These are phyloP conservation scores for Evernia prunastri DNA, from an alignment of 495 filamentous ascomycete genomes.

Conservation along the genomic window DNA sequence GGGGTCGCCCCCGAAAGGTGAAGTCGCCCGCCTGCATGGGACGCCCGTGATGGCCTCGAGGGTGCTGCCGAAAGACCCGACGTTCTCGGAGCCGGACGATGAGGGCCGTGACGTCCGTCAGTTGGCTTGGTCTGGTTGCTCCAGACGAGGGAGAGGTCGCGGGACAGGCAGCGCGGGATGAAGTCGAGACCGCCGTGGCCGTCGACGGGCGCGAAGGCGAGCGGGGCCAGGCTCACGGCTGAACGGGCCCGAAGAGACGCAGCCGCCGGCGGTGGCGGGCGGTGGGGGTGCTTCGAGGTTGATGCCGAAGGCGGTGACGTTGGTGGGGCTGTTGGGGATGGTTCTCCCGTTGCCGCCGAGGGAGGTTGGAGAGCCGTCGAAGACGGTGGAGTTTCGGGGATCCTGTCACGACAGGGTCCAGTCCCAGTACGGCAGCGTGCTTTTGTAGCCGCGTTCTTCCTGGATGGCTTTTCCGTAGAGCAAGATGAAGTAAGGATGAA, in stretches of 20 bases:
- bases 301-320: constrained; percentile 22
- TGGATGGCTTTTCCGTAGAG: constrained; percentile 60
- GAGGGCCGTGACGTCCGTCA: constrained; percentile 39
- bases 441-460: constrained; percentile 65
- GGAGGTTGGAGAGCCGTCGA: constrained; percentile 54
- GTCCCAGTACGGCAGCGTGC: constrained; percentile 60
- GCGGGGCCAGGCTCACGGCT: constrained; percentile 49
- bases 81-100: constrained; percentile 36
- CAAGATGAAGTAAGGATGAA: constrained; percentile 63
- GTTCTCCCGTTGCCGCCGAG: constrained; percentile 56
- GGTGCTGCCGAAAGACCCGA: constrained; percentile 47
- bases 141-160: constrained; percentile 52
- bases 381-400: constrained; percentile 54
- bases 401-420: constrained; percentile 48
- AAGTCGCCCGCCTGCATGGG: constrained; percentile 60
- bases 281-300: constrained; percentile 29
- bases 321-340: constrained; percentile 33
- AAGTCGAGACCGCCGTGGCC: constrained; percentile 29
- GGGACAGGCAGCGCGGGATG: constrained; percentile 60
- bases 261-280: constrained; percentile 58
- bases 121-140: constrained; percentile 46
- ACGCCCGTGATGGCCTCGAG: constrained; percentile 53
- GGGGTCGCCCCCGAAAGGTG: constrained; percentile 55
- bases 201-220: constrained; percentile 26
- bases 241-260: constrained; percentile 56